Evolutionary conservation across 2,329 filamentous ascomycete species (phyloP), one percentile per base, ranked within the genome.

Genomic region (Rutstroemia sp.): DNA sequence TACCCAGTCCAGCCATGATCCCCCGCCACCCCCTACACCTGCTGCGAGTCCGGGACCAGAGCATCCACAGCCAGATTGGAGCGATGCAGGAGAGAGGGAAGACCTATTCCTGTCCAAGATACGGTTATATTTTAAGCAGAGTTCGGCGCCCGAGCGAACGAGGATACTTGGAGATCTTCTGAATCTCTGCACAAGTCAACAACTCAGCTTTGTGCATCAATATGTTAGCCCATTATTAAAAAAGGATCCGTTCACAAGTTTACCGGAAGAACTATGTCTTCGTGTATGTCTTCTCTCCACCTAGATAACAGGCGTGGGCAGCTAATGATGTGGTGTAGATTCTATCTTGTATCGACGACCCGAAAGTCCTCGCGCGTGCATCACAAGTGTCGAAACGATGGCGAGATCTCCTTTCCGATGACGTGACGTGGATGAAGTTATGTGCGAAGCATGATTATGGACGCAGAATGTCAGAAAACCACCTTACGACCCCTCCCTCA

Each of bases 391-490:
- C 94, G 54, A 85, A 85, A 62, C 82, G 92, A 70, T 99, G 94
- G 94, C 83, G 89, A 61, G 92, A 96, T 71, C 79, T 99, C 7
- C 79, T 99, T 50, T 92, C 88, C 68, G 94, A 99, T 71, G 94
- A 99, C 71, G 92, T 96, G 73, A 95, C 94, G 1, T 99, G 94
- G 94, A 96, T 96, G 75, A 90, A 94, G 60, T 79, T 99, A 19
- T 97, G 92, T 70, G 90, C 95, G 62, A 96, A 96, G 73, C 92
- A 96, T 71, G 91, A 94, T 60, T 99, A 96, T 71, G 83, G 72
- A 71, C 77, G 81, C 45, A 76, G 78, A 57, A 70, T 82, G 53
- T 83, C 80, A 16, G 65, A 67, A 60, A 57, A 62, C 42, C 61
- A 68, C 25, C 44, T 61, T 40, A 57, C 54, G 25, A 59, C 61